These are phyloP conservation scores for Posidonia australis DNA, from an alignment of 106 monocot genomes.

Conservation along the genomic window DNA sequence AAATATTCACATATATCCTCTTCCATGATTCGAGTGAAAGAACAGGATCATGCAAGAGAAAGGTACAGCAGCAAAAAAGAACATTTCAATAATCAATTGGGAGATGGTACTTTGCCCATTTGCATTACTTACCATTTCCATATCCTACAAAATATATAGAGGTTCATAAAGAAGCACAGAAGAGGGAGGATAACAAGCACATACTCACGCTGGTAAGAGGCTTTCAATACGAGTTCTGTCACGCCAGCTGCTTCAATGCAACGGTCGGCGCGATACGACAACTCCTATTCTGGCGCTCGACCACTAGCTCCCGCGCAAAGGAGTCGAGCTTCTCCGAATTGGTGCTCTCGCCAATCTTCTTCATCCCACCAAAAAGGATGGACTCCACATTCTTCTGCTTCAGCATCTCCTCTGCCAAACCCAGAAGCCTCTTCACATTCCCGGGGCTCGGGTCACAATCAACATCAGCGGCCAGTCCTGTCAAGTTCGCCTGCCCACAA, in stretches of 20 bases:
- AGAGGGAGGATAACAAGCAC: background rate
- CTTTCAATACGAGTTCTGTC: background rate
- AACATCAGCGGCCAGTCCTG: conserved; percentile 17
- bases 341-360: conserved; percentile 38
- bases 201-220: background rate
- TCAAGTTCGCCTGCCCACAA: conserved; percentile 21
- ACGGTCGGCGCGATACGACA: conserved; percentile 46
- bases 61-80: too few relatives aligned
- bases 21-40: too few relatives aligned
- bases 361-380: conserved; percentile 52
- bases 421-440: conserved; percentile 35
- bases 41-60: too few relatives aligned
- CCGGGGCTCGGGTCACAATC: conserved; percentile 41
- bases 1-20: too few relatives aligned
- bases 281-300: conserved; percentile 47
- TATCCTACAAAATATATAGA: too few relatives aligned
- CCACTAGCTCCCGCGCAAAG: conserved; percentile 55
- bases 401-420: conserved; percentile 56
- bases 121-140: too few relatives aligned
- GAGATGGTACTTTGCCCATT: too few relatives aligned
- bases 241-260: conserved; percentile 39
- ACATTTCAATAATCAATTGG: too few relatives aligned
- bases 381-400: conserved; percentile 71
- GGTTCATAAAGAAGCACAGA: too few relatives aligned
- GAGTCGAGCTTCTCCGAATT: conserved; percentile 66